phyloP scores from a whole-genome alignment of 2,329 filamentous ascomycete species.

The Volutella citrinella region DNA sequence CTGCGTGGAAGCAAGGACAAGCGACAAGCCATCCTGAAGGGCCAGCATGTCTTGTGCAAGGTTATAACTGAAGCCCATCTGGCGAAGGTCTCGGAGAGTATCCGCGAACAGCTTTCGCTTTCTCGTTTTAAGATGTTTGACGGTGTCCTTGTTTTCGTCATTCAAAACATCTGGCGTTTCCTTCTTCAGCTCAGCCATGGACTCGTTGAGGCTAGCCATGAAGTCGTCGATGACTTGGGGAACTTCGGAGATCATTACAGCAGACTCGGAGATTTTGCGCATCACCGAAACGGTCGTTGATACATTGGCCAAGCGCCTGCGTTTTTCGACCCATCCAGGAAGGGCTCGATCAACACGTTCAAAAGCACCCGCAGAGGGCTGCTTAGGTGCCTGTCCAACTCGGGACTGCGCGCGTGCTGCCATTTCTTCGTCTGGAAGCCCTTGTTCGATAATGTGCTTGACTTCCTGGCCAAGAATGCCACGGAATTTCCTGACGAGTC shows the following conservation, averaged over 20 bases:
- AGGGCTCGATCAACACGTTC: constrained; percentile 23
- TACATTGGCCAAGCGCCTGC: constrained; percentile 69
- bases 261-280: constrained; percentile 56
- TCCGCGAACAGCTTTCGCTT: constrained; percentile 92
- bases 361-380: constrained; percentile 11
- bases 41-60: constrained; percentile 69
- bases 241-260: constrained; percentile 51
- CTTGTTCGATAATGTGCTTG: constrained; percentile 58
- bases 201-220: constrained; percentile 63
- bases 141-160: constrained; percentile 78
- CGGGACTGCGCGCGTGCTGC: constrained; percentile 1
- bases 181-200: constrained; percentile 72
- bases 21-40: constrained; percentile 68
- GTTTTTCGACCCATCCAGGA: constrained; percentile 40
- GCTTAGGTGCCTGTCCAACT: no score
- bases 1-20: constrained; percentile 61
- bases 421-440: constrained; percentile 51
- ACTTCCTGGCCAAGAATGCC: constrained; percentile 74
- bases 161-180: constrained; percentile 79
- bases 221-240: constrained; percentile 63
- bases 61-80: constrained; percentile 89
- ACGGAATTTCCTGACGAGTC: constrained; percentile 86
- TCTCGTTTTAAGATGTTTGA: constrained; percentile 86
- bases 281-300: constrained; percentile 72
- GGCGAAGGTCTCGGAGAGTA: constrained; percentile 74